phyloP scores from a whole-genome alignment of 225 moss, liverwort and hornwort species.

The Climacium dendroides region DNA sequence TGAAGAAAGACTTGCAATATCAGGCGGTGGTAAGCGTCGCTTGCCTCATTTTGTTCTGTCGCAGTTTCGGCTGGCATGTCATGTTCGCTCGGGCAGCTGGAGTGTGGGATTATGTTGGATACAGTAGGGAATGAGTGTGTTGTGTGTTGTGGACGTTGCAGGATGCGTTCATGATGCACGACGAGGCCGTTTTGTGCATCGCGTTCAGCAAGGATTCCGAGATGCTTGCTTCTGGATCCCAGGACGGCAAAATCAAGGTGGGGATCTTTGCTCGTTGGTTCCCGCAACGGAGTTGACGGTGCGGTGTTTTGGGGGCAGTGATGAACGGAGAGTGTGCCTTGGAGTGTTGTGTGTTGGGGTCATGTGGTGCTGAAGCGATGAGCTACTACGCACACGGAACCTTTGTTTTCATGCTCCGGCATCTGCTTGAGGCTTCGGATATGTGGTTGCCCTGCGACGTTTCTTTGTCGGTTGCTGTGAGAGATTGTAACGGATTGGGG shows the following conservation, averaged over 20 bases:
- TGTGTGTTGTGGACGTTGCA: slow-evolving; percentile 8
- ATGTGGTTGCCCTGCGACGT: background rate
- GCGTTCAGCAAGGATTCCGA: slow-evolving; percentile 91
- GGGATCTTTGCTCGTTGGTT: background rate
- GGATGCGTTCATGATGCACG: slow-evolving; percentile 99
- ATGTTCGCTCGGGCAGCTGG: background rate
- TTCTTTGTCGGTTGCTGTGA: background rate
- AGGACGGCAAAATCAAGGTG: slow-evolving; percentile 97
- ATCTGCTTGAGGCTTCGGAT: background rate
- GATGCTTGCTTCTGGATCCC: slow-evolving; percentile 96
- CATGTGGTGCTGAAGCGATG: background rate
- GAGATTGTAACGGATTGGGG: background rate
- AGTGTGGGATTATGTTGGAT: background rate
- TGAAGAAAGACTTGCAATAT: slow-evolving; percentile 94
- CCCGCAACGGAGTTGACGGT: background rate
- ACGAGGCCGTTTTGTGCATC: slow-evolving; percentile 86
- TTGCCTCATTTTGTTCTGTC: background rate
- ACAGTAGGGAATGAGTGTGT: background rate
- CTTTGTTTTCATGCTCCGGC: background rate
- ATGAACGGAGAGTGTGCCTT: background rate
- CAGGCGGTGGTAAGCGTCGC: slow-evolving; percentile 66
- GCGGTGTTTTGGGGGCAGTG: background rate
- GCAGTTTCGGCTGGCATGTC: background rate
- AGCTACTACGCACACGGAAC: background rate
- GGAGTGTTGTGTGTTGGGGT: background rate